Percentiles rank a stretch among this genome's conserved stretches.
Evolutionary conservation across 805 yeast genomes (phyloP).

Genomic region (Cyberlindnera mrakii): DNA sequence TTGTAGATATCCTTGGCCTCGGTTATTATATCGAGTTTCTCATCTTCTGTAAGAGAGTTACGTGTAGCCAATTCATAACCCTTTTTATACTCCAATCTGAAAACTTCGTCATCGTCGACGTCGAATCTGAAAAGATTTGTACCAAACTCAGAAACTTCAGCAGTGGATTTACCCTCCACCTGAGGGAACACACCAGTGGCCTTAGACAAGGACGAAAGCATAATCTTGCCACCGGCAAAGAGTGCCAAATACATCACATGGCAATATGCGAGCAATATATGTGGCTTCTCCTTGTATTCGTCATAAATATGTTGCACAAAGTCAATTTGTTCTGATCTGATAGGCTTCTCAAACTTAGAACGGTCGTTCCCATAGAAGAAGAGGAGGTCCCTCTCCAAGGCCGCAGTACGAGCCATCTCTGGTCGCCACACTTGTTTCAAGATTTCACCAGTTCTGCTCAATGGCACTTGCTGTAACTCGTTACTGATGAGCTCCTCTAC

Average conservation of each 20-base stretch:
- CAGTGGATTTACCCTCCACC: slow-evolving; percentile 57
- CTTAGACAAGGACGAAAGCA: slow-evolving; percentile 59
- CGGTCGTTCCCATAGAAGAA: slow-evolving; percentile 56
- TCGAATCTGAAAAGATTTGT: slow-evolving; percentile 70
- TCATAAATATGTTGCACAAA: slow-evolving; percentile 55
- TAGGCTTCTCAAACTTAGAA: slow-evolving; percentile 51
- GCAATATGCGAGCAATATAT: slow-evolving; percentile 69
- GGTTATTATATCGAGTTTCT: slow-evolving; percentile 62
- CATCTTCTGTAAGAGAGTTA: slow-evolving; percentile 58
- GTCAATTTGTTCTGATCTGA: slow-evolving; percentile 54
- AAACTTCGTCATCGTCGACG: slow-evolving; percentile 56
- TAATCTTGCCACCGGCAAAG: slow-evolving; percentile 78
- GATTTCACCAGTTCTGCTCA: slow-evolving; percentile 30
- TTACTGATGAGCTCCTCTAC: slow-evolving; percentile 47
- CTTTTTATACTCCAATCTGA: slow-evolving; percentile 63
- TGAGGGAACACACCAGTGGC: slow-evolving; percentile 74
- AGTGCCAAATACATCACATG: slow-evolving; percentile 82
- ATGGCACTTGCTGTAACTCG: slow-evolving; percentile 35
- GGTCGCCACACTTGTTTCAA: slow-evolving; percentile 62
- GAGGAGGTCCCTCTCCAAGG: slow-evolving; percentile 54
- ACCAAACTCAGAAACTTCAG: slow-evolving; percentile 54
- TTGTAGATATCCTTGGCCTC: slow-evolving; percentile 63
- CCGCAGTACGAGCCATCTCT: slow-evolving; percentile 55
- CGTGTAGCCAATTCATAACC: slow-evolving; percentile 77
- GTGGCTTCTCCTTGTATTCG: slow-evolving; percentile 56